Percentiles rank a stretch among this genome's conserved stretches.
phyloP scores from a whole-genome alignment of 306 rosid species.

The Glycine soja region DNA sequence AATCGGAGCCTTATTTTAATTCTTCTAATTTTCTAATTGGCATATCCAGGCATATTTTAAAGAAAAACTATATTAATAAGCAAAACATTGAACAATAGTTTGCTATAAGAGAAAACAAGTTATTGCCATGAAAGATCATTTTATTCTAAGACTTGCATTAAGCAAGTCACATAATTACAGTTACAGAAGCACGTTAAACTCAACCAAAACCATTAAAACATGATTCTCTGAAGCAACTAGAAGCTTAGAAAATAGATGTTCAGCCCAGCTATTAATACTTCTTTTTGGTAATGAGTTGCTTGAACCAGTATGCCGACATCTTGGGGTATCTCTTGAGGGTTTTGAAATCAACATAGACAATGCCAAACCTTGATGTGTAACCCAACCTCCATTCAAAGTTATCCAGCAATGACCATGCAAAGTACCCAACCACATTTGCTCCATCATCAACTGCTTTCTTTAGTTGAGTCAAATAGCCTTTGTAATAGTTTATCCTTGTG shows the following conservation, averaged over 20 bases:
- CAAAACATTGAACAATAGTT: background rate
- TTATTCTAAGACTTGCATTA: constrained; percentile 39
- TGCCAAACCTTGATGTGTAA: constrained; percentile 93
- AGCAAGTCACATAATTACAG: constrained; percentile 37
- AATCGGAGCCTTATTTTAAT: too few species aligned
- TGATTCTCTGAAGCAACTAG: constrained; percentile 5
- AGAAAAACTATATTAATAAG: background rate
- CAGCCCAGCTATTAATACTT: constrained; percentile 39
- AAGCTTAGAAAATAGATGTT: constrained; percentile 17
- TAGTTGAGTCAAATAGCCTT: constrained; percentile 65
- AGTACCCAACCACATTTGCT: constrained; percentile 80
- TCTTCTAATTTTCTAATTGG: background rate
- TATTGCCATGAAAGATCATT: constrained; percentile 6
- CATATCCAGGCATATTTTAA: background rate
- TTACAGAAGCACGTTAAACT: background rate
- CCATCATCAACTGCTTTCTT: constrained; percentile 85
- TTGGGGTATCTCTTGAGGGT: constrained; percentile 87
- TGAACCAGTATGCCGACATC: constrained; percentile 95
- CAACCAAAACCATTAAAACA: constrained; percentile 38
- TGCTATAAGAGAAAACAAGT: background rate
- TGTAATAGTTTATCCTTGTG: constrained; percentile 77
- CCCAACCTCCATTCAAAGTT: constrained; percentile 94
- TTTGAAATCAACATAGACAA: constrained; percentile 82
- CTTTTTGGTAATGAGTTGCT: constrained; percentile 61
- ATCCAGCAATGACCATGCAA: constrained; percentile 93